Base-by-base conservation (phyloP, 1,139 yeast species). In the Nadsonia starkeyi-henricii region DNA sequence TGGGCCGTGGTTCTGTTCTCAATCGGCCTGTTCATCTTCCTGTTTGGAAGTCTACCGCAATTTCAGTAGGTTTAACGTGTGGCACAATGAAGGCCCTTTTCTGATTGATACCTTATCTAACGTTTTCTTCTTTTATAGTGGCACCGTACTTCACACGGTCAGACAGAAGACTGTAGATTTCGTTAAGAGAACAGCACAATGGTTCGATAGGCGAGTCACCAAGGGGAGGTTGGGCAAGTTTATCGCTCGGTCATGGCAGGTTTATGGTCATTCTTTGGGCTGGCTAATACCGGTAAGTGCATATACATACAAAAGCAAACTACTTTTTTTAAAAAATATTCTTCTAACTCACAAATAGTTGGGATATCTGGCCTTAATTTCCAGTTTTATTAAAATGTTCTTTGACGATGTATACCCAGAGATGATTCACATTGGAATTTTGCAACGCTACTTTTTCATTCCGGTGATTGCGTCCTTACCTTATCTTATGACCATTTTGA, bases 41-140 rank as follows among this genome's bases (percentile, higher is more conserved):
- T 78, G 41, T 77, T 78, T 57, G 82, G 82, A 0, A 75, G 77
- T 54, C 67, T 74, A 30, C 83, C 82, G 0, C 66, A 69, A 28
- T 69, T 71, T 45, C 62, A 75, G 55, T 55, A 47, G 19, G 57
- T 52, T 3, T 37, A 39, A 17, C 43, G 49, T 13, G 41, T 43
- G 21, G 53, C 41, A 20, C 50, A 48, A 20, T 50, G 55, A 18
- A 41, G 39, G 36, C 41, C 19, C 39, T 48, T 47, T 18, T 42
- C 36, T 9, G 41, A 26, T 37, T 47, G 49, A 43, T 51, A 53
- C 1, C 20, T 36, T 28, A 26, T 45, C 45, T 13, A 21, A 12
- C 44, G 50, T 26, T 41, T n/a, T 30, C 8, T 17, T 23, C 15
- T 41, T 30, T 23, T 42, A 26, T 12, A 49, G 50, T 4, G 53